Percentiles rank a stretch among this genome's conserved stretches.
Conservation (phyloP, 192 early-diverging fungal genomes). For the Piromyces sp. region DNA sequence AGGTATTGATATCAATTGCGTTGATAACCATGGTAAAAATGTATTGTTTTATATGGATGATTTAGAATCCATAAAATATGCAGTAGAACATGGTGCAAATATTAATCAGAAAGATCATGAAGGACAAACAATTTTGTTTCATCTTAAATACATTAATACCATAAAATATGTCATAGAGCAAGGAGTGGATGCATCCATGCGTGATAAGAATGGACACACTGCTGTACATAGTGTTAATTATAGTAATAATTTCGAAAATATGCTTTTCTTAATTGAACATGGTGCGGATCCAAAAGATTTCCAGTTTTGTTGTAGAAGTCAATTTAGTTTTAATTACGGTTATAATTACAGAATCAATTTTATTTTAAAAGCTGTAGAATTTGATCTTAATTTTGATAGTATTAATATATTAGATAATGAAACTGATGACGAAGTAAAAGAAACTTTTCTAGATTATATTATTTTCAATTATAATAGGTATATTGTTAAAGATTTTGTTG, state of each 20-base stretch:
- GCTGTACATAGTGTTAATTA: background rate
- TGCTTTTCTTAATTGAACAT: background rate
- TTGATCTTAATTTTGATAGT: background rate
- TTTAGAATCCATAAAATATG: background rate
- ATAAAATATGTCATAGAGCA: background rate
- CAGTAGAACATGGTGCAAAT: background rate
- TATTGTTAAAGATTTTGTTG: background rate
- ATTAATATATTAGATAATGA: background rate
- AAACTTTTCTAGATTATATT: background rate
- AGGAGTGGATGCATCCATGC: background rate
- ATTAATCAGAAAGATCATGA: background rate
- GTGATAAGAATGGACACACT: background rate
- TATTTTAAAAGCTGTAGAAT: background rate
- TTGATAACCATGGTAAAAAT: background rate
- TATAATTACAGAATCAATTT: background rate
- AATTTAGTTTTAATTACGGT: background rate
- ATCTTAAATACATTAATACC: background rate
- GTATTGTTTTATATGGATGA: background rate
- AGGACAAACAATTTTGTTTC: background rate
- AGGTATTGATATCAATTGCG: background rate
- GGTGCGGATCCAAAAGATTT: background rate
- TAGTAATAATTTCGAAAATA: background rate
- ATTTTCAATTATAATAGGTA: background rate
- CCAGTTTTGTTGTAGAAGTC: background rate
- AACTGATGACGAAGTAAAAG: background rate